These are phyloP conservation scores for Chrysoporthe austroafricana DNA, from an alignment of 2,329 filamentous ascomycete genomes.

Conservation along the genomic window DNA sequence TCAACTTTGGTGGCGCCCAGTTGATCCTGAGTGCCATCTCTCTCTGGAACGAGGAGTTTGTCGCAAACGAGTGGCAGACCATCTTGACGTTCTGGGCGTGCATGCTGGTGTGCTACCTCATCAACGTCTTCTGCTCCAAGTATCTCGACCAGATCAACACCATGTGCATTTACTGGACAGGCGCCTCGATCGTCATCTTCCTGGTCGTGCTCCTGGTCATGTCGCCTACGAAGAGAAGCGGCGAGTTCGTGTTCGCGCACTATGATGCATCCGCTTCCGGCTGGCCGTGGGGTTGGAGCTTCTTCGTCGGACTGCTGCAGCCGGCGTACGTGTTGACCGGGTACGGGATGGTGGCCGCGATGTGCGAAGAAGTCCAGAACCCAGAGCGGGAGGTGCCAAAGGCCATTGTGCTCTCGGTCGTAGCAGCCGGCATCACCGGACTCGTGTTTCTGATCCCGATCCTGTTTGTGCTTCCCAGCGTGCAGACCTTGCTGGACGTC, in stretches of 20 bases:
- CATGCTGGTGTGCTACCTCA: conserved; percentile 64
- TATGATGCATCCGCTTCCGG: conserved; percentile 69
- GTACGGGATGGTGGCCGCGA: conserved; percentile 72
- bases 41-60: conserved; percentile 72
- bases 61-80: conserved; percentile 70
- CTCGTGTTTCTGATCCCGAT: conserved; percentile 72
- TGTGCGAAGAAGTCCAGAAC: conserved; percentile 74
- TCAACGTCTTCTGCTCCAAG: conserved; percentile 67
- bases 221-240: conserved; percentile 60
- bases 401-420: conserved; percentile 71
- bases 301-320: conserved; percentile 72
- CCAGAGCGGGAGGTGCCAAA: conserved; percentile 71
- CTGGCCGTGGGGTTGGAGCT: conserved; percentile 72
- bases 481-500: conserved; percentile 64
- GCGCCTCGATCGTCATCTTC: conserved; percentile 58
- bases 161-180: conserved; percentile 75
- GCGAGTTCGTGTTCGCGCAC: conserved; percentile 68
- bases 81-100: conserved; percentile 74
- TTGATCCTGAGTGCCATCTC: conserved; percentile 68
- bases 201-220: conserved; percentile 60
- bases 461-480: conserved; percentile 74
- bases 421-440: conserved; percentile 68
- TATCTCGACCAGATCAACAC: conserved; percentile 71
- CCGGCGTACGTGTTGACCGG: conserved; percentile 65
- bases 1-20: conserved; percentile 72